Evolutionary conservation across 176 grass and related monocot species (phyloP).

Genomic region (Elymus sibiricus): DNA sequence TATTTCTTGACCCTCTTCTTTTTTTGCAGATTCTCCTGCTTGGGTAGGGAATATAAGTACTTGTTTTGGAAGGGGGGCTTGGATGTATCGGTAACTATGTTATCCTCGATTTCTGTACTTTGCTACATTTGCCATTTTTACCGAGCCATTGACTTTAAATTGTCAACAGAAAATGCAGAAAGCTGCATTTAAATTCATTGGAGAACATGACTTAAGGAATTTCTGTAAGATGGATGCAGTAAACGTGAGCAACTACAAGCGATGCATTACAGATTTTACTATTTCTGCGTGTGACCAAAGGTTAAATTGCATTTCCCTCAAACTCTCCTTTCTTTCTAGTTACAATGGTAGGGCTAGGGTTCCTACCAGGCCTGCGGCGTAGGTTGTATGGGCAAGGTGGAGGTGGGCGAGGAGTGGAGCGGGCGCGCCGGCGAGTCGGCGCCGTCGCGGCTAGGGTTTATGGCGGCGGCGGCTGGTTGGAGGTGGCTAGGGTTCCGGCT

Average conservation of each 20-base stretch:
- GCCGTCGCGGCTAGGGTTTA: too few species aligned
- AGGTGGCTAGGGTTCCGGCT: too few species aligned
- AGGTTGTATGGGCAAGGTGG: too few species aligned
- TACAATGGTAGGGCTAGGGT: too few species aligned
- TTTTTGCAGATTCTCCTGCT: conserved; percentile 84
- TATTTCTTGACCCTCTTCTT: conserved; percentile 11
- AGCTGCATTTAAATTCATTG: conserved; percentile 71
- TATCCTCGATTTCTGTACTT: conserved; percentile 16
- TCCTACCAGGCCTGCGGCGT: too few species aligned
- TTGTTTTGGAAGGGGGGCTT: conserved; percentile 85
- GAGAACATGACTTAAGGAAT: conserved; percentile 94
- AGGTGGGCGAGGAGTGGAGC: too few species aligned
- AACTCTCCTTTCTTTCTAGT: conserved; percentile 12
- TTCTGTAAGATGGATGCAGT: conserved; percentile 97
- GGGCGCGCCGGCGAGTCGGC: too few species aligned
- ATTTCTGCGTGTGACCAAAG: conserved; percentile 68
- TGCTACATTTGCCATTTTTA: background rate
- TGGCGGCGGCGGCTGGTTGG: too few species aligned
- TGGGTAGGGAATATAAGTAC: conserved; percentile 86
- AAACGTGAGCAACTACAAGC: conserved; percentile 89
- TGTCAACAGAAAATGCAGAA: conserved; percentile 79
- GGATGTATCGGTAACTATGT: conserved; percentile 59
- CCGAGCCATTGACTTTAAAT: background rate
- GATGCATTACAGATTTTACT: conserved; percentile 72
- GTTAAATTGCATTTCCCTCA: conserved; percentile 39